Evolutionary conservation across 2,329 filamentous ascomycete genomes (phyloP).

Genomic region (Coleophoma crateriformis): DNA sequence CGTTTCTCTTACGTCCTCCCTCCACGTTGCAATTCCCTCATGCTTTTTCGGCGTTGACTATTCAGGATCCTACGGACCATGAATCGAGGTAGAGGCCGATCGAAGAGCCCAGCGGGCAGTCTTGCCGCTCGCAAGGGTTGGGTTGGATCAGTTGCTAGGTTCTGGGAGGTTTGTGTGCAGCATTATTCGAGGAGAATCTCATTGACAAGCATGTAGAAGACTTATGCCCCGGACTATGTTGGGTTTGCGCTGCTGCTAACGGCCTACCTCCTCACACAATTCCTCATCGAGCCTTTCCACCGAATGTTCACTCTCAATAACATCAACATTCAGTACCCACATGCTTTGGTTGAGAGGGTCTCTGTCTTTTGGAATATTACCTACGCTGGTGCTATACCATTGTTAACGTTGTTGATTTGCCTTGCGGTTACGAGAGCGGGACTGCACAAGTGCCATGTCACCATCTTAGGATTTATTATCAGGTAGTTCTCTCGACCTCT

Average conservation of each 20-base stretch:
- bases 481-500: conserved; percentile 28
- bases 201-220: conserved; percentile 45
- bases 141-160: conserved; percentile 25
- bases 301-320: conserved; percentile 91
- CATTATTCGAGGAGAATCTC: too few relatives aligned
- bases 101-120: conserved; percentile 8
- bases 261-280: conserved; percentile 57
- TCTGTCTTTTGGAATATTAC: conserved; percentile 58
- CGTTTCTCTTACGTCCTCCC: too few relatives aligned
- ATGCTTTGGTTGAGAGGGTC: conserved; percentile 79
- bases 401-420: conserved; percentile 61
- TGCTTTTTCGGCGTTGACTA: too few relatives aligned
- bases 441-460: conserved; percentile 77
- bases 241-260: conserved; percentile 67
- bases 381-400: conserved; percentile 70
- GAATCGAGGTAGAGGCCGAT: background rate
- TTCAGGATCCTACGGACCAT: too few relatives aligned
- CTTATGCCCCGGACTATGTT: conserved; percentile 84
- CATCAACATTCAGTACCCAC: conserved; percentile 76
- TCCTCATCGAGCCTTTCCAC: conserved; percentile 80
- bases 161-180: conserved; percentile 22
- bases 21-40: too few relatives aligned
- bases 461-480: conserved; percentile 74
- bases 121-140: conserved; percentile 18
- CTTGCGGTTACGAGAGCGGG: conserved; percentile 56